These are phyloP conservation scores for Boletus sp. DNA, from an alignment of 768 basidiomycete species.

Conservation along the genomic window DNA sequence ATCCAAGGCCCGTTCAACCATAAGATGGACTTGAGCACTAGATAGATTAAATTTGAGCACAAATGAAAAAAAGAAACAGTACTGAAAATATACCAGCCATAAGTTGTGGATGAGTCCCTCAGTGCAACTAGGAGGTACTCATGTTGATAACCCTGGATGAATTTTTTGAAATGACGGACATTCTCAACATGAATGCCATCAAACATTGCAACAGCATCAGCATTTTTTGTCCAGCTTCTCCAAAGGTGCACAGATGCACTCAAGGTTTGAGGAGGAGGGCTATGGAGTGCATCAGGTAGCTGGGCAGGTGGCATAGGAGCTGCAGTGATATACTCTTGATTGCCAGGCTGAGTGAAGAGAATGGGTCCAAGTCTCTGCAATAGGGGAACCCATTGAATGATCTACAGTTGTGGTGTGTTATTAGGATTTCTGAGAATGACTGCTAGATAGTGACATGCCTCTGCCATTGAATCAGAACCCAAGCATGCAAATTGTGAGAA, in stretches of 20 bases:
- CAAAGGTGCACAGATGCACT: neutral
- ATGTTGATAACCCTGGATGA: neutral
- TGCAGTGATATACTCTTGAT: neutral
- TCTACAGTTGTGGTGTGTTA: neutral
- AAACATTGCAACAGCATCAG: neutral
- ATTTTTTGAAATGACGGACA: neutral
- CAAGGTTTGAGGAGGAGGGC: neutral
- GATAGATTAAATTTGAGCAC: neutral
- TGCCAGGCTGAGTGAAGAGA: neutral
- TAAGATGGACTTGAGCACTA: neutral
- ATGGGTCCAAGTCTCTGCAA: neutral
- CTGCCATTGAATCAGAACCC: neutral
- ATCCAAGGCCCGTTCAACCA: neutral
- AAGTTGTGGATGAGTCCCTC: neutral
- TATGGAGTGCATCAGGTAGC: neutral
- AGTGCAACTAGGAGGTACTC: neutral
- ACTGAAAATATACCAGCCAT: neutral
- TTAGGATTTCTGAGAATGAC: neutral
- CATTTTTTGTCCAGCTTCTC: neutral
- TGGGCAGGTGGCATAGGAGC: neutral
- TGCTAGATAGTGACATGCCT: neutral
- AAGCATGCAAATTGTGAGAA: neutral
- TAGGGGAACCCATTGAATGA: neutral
- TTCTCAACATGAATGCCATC: neutral
- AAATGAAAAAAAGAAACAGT: neutral